Percentiles rank a stretch among this genome's conserved stretches.
phyloP scores from a whole-genome alignment of 169 alveolate species.

The Cystoisospora suis region DNA sequence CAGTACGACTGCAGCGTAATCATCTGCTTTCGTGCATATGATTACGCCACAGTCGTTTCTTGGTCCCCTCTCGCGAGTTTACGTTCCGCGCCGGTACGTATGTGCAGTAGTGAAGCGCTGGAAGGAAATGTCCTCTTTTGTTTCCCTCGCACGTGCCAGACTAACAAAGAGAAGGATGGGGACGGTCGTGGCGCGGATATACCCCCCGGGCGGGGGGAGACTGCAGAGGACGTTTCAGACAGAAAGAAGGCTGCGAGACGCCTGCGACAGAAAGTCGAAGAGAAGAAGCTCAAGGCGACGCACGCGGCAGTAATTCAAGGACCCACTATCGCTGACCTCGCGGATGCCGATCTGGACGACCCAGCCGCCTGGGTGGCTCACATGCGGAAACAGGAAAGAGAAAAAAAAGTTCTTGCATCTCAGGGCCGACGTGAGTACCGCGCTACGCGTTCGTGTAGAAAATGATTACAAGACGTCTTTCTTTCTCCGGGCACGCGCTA shows the following conservation, averaged over 20 bases:
- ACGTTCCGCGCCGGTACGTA: no score
- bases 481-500: no score
- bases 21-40: no score
- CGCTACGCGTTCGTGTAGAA: no score
- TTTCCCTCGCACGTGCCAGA: no score
- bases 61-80: no score
- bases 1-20: no score
- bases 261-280: not conserved
- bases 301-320: not conserved
- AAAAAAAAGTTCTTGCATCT: not conserved
- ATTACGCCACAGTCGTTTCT: no score
- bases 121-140: no score
- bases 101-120: no score
- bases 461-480: no score
- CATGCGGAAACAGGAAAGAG: slow-evolving; percentile 11
- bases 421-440: not conserved
- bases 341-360: not conserved
- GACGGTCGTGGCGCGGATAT: not conserved
- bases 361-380: slow-evolving; percentile 34
- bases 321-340: not conserved
- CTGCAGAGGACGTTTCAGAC: not conserved
- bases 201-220: not conserved
- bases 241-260: not conserved
- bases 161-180: no score
- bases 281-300: not conserved